Base-by-base conservation (phyloP, 495 filamentous ascomycete genomes). In the Penicillium roqueforti region DNA sequence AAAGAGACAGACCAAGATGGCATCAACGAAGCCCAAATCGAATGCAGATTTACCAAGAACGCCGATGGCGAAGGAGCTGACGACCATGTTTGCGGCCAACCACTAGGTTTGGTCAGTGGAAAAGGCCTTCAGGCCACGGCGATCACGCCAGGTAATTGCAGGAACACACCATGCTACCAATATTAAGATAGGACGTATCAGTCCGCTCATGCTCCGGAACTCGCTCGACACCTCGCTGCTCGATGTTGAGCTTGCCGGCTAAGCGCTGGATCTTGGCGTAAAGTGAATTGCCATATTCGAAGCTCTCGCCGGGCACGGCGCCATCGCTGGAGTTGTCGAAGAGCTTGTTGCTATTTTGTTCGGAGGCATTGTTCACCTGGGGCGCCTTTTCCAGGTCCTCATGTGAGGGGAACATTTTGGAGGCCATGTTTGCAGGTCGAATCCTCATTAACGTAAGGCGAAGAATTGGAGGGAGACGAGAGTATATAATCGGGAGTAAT, bases 61-160 rank as follows among this genome's bases (percentile, higher is more conserved):
- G 49, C 88, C 89, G 54, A 95, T 84, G 29, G 88, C 88, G 60
- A 95, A 92, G 13, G 87, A 86, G 34, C 84, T 85, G 42, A 91
- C 84, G 47, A 89, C 86, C 85, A 92, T 87, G 70, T 92, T 92
- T 55, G 87, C 86, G 1, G 88, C 86, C 46, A 91, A 68, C 89
- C 89, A 92, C 89, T 91, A 63, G 59, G 47, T 47, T 47, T 55
- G 58, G 67, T 70, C 59, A 70, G 65, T 63, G 47, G 42, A 49
- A 55, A 45, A 37, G 46, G 45, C 53, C 57, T 14, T 5, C 25
- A 28, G 38, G 39, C 41, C 13, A 43, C 34, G 51, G 45, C 44
- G 45, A 56, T 40, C 52, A 45, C 44, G 44, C 54, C 48, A 22
- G 43, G 50, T 42, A 57, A 57, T 55, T 26, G 42, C 32, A 47